These are phyloP conservation scores for Digitaria exilis DNA, from an alignment of 202 grass and related monocot species.

Conservation along the genomic window DNA sequence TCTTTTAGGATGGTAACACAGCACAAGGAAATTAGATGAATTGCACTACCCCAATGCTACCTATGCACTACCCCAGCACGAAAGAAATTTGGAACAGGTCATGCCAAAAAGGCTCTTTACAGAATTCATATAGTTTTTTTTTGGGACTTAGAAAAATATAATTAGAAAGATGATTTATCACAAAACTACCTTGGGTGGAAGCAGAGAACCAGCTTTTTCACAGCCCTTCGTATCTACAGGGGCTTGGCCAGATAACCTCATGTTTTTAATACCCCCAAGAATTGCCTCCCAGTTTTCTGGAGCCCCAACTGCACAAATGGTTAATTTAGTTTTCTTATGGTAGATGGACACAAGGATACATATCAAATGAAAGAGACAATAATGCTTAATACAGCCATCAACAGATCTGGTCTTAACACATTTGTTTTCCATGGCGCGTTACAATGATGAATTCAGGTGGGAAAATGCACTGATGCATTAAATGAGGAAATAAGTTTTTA, in stretches of 20 bases:
- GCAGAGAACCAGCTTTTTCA: constrained; percentile 85
- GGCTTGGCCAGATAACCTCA: constrained; percentile 74
- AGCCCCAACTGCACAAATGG: constrained; percentile 47
- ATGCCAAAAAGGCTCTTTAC: constrained; percentile 4
- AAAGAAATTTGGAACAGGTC: neutral
- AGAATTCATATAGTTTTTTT: no score
- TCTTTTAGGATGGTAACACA: constrained; percentile 17
- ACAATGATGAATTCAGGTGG: neutral
- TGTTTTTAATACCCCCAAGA: constrained; percentile 87
- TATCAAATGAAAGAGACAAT: constrained; percentile 14
- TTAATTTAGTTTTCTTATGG: constrained; percentile 13
- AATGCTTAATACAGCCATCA: neutral
- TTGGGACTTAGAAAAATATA: no score
- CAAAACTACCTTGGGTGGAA: constrained; percentile 78
- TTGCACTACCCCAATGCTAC: neutral
- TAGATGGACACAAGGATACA: neutral
- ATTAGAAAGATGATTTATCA: neutral
- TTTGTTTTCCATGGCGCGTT: neutral
- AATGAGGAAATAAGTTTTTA: neutral
- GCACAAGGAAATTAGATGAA: constrained; percentile 15
- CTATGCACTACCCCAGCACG: neutral
- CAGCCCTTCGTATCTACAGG: constrained; percentile 92
- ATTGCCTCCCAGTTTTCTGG: constrained; percentile 81
- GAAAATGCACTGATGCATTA: neutral
- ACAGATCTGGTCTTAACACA: constrained; percentile 6